A percentile compares a stretch with the other conserved stretches of the same genome.
These are phyloP conservation scores for Carallia pectinifolia DNA, from an alignment of 345 rosid genomes.

Conservation along the genomic window DNA sequence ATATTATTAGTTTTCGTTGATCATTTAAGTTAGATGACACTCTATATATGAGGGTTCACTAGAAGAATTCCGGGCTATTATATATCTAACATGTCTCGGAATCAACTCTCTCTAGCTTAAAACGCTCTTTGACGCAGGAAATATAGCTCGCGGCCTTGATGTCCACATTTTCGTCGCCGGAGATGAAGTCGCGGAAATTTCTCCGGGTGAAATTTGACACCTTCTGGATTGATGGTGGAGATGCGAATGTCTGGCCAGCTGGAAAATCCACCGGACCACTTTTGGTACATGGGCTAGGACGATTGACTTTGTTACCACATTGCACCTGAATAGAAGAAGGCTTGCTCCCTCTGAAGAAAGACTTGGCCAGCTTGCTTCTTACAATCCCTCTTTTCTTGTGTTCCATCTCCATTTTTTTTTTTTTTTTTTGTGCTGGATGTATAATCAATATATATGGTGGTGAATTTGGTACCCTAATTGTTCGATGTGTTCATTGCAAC, in stretches of 20 bases:
- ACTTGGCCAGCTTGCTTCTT: slow-evolving; percentile 28
- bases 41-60: no score
- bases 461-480: not conserved
- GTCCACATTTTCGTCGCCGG: slow-evolving; percentile 47
- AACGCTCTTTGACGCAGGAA: slow-evolving; percentile 37
- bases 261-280: not conserved
- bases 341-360: slow-evolving; percentile 20
- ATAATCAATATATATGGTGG: not conserved
- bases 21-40: no score
- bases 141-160: slow-evolving; percentile 40
- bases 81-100: slow-evolving; percentile 1
- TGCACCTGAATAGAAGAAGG: not conserved
- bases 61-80: not conserved
- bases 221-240: slow-evolving; percentile 4
- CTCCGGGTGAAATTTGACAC: not conserved
- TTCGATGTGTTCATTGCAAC: not conserved
- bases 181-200: slow-evolving; percentile 7
- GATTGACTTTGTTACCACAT: not conserved
- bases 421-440: not conserved
- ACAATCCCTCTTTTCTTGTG: slow-evolving; percentile 26
- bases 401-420: slow-evolving; percentile 28
- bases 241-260: not conserved
- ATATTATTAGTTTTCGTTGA: no score
- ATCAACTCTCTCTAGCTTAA: slow-evolving; percentile 31
- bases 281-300: not conserved